Base-by-base conservation (phyloP, 805 yeast species). In the Pichia rugopelliculosa region DNA sequence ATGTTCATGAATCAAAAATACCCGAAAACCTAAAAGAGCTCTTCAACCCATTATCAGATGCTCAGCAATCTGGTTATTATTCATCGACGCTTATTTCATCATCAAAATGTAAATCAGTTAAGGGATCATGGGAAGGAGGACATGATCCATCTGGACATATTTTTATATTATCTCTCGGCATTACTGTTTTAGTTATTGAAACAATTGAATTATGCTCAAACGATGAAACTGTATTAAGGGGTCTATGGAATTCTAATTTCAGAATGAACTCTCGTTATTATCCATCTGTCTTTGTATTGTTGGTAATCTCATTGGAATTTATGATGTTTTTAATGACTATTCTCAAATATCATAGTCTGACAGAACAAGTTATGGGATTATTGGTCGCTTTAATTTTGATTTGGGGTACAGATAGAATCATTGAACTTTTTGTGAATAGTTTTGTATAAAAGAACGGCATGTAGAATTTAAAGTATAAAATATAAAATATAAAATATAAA, bases 131-230 rank as follows among this genome's bases (percentile, higher is more conserved):
- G 93, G 51, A 55, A 8, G 88, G 96, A 0, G 99, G 99, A 0
- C 96, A 88, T 60, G 99, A 93, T 67, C 96, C 98, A 6, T 83
- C 91, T 51, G 99, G 99, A 0, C 99, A 93, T 61, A 83, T 87
- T 1, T 93, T 90, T 57, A 62, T 93, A 38, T 68, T 91, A 40
- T 74, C 83, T 6, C 84, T 83, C 49, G 73, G 87, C 9, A 75
- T 83, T 26, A 60, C 83, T 47, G 76, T 84, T 48, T 59, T 91
- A 53, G 70, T 85, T 13, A 17, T 43, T 4, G 42, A 46, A 8
- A 56, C 57, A 18, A 33, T 62, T n/a, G 42, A 17, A 36, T 17
- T 47, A 6, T 47, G 30, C 17, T 24, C 46, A 7, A 36, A n/a
- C 9, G 50, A 47, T 6, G 26, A 23, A 24, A 27, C 3, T 27